Evolutionary conservation across 1,139 yeast genomes (phyloP), one percentile per base, ranked within the genome.

Genomic region (Debaryomyces sp.): DNA sequence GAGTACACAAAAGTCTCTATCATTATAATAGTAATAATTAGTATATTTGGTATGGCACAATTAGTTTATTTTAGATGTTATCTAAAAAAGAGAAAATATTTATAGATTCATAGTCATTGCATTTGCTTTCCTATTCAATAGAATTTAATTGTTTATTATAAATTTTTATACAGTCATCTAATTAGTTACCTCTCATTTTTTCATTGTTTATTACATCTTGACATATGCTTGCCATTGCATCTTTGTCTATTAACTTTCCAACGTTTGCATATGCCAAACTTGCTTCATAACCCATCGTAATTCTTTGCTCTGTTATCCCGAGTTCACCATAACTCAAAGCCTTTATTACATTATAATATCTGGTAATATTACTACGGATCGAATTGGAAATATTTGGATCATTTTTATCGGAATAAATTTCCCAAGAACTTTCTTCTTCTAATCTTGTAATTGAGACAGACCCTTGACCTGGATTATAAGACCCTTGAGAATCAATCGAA

Each of bases 381-480:
- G 81, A 73, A 15, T 73, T 68, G 4, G 88, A 70, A 18, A 95
- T 86, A 23, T 70, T 62, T 5, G 66, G 68, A 54, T 92, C 98
- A 63, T 95, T 95, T 51, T 81, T 80, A 66, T 95, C 99, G 47
- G 96, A 87, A 68, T 95, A 95, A 46, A 95, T 94, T 61, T 92
- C 96, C 92, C 96, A 85, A 1, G 97, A 88, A 42, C 96, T 87
- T 62, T 91, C 96, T 63, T 94, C 97, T 63, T 95, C 98, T 44
- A 94, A 71, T 57, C 96, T 77, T 6, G 97, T 91, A 48, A 94
- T 88, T 5, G 94, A 79, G 1, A 85, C 82, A 17, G 82, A 74
- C 4, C 80, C 89, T 49, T 77, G 72, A 1, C 89, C 88, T 7
- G 87, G 81, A 21, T 75, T 74, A 54, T 81, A 82, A 2, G 73